phyloP scores from a whole-genome alignment of 768 basidiomycete species.

The Tylopilus vinaceipallidus region DNA sequence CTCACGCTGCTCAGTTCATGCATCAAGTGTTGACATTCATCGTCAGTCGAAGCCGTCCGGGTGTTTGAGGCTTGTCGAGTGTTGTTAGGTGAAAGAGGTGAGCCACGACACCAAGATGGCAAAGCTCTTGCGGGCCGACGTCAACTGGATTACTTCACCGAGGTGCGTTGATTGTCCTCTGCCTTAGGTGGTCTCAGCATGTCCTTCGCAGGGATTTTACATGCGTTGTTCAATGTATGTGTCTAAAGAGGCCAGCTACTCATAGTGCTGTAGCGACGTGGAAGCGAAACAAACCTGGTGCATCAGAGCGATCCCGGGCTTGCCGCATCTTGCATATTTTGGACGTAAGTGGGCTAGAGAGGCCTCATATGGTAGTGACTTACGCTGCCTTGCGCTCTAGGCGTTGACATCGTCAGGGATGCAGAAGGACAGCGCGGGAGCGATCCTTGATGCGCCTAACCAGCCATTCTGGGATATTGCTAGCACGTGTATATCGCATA shows the following conservation, averaged over 20 bases:
- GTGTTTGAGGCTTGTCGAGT: constrained; percentile 1
- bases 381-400: no score
- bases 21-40: constrained; percentile 84
- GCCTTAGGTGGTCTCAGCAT: not conserved
- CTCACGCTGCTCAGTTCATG: constrained; percentile 57
- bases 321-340: constrained; percentile 59
- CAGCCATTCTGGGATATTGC: no score
- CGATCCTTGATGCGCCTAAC: no score
- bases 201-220: constrained; percentile 62
- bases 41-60: constrained; percentile 38
- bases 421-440: no score
- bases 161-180: constrained; percentile 38
- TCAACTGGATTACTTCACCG: constrained; percentile 80
- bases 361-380: no score
- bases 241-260: not conserved
- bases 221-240: constrained; percentile 37
- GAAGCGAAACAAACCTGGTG: constrained; percentile 76
- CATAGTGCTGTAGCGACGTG: constrained; percentile 51
- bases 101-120: constrained; percentile 77
- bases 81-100: constrained; percentile 67
- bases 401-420: no score
- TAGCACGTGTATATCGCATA: no score
- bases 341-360: constrained; percentile 54
- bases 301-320: constrained; percentile 61
- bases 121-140: constrained; percentile 66